These are phyloP conservation scores for Chrysoporthe cubensis DNA, from an alignment of 2,329 filamentous ascomycete genomes.

Conservation along the genomic window DNA sequence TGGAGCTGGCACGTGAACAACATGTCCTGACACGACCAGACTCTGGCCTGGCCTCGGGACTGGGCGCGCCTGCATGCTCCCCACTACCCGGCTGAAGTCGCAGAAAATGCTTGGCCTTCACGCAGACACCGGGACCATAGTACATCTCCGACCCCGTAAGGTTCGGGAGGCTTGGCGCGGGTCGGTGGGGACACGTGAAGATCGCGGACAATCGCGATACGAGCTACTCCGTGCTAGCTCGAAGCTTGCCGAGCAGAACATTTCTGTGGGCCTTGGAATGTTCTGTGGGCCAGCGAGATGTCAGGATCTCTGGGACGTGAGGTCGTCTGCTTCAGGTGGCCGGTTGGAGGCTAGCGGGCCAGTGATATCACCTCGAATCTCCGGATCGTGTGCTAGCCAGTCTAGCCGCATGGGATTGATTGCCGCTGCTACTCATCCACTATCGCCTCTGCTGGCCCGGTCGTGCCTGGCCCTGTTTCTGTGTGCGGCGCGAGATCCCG, in stretches of 20 bases:
- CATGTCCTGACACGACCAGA: not conserved
- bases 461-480: not conserved
- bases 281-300: constrained; percentile 23
- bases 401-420: constrained; percentile 3
- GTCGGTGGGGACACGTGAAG: not conserved
- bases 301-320: constrained; percentile 26
- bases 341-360: constrained; percentile 9
- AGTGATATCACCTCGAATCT: constrained; percentile 14
- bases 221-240: constrained; percentile 8
- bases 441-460: not conserved
- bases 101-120: not conserved
- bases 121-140: not conserved
- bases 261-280: constrained; percentile 16
- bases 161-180: constrained; percentile 16
- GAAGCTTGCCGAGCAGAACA: constrained; percentile 15
- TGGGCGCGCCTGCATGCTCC: not conserved
- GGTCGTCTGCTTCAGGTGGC: constrained; percentile 20
- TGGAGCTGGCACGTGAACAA: constrained; percentile 17
- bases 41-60: not conserved
- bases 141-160: not conserved
- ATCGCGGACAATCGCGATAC: constrained; percentile 5
- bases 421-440: constrained; percentile 5
- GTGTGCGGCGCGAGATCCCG: constrained; percentile 13
- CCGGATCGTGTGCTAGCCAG: constrained; percentile 13
- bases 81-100: not conserved